These are phyloP conservation scores for Rehmannia glutinosa DNA, from an alignment of 257 asterid species.

Conservation along the genomic window DNA sequence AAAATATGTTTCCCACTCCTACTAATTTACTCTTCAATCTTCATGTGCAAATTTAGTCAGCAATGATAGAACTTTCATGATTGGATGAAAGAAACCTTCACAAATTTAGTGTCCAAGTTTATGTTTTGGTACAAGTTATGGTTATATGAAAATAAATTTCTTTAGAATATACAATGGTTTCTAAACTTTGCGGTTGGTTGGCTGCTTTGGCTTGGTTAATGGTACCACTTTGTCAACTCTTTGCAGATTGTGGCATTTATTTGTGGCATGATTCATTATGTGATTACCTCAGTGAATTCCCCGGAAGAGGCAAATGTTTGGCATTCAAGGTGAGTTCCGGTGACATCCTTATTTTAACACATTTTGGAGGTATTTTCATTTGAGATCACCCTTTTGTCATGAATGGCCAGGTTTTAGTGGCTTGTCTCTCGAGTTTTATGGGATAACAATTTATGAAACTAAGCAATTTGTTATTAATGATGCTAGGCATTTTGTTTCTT, in stretches of 20 bases:
- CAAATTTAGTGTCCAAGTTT: no score
- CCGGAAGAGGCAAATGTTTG: conserved; percentile 35
- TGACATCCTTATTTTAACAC: conserved; percentile 3
- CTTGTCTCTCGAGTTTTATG: neutral
- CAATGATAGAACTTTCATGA: neutral
- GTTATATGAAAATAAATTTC: neutral
- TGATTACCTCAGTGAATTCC: conserved; percentile 40
- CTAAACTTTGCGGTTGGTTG: neutral
- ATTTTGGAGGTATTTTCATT: neutral
- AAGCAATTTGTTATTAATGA: neutral
- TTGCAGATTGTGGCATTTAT: conserved; percentile 82
- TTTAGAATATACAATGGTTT: neutral
- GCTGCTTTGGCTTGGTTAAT: neutral
- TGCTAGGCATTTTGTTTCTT: neutral
- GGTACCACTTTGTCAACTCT: conserved; percentile 14
- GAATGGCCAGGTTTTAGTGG: neutral
- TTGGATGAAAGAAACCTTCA: neutral
- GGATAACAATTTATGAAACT: neutral
- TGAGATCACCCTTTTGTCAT: neutral
- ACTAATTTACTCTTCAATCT: neutral
- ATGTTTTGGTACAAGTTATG: neutral
- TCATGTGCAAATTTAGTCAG: neutral
- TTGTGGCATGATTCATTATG: conserved; percentile 72
- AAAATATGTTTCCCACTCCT: neutral
- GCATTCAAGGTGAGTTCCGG: conserved; percentile 54